A percentile compares a stretch with the other conserved stretches of the same genome.
Conservation (phyloP, 345 rosid genomes). For the Salix caprea region DNA sequence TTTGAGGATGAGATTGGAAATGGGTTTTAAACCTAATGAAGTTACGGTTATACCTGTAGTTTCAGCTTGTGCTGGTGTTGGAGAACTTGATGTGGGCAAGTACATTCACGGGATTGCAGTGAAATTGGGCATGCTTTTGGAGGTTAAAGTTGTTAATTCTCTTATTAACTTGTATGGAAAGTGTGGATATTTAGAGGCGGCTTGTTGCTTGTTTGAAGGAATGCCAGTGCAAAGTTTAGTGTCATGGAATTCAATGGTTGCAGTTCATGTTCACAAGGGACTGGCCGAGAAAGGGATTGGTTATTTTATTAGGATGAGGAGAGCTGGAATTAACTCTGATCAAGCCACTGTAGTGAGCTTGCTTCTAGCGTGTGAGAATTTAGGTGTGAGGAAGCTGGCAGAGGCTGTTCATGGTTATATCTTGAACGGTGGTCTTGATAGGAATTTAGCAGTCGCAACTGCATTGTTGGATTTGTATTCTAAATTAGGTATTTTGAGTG, state of each 20-base stretch:
- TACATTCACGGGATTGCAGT: constrained; percentile 50
- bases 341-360: constrained; percentile 48
- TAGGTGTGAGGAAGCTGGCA: constrained; percentile 44
- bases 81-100: constrained; percentile 40
- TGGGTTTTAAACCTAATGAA: constrained; percentile 42
- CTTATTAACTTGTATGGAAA: constrained; percentile 62
- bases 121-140: constrained; percentile 43
- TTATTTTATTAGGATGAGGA: constrained; percentile 43
- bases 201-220: constrained; percentile 42
- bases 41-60: constrained; percentile 50
- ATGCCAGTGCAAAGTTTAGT: constrained; percentile 44
- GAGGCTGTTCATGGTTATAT: constrained; percentile 48
- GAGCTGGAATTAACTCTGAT: constrained; percentile 40
- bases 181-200: constrained; percentile 30
- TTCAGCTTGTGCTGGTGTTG: constrained; percentile 41
- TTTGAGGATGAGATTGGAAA: constrained; percentile 37
- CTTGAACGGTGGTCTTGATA: constrained; percentile 29
- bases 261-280: constrained; percentile 34
- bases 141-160: constrained; percentile 51
- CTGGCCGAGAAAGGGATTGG: constrained; percentile 36
- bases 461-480: constrained; percentile 50
- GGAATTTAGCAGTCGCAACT: constrained; percentile 33
- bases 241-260: constrained; percentile 63
- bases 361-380: constrained; percentile 49
- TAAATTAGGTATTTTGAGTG: constrained; percentile 51